A percentile compares a stretch with the other conserved stretches of the same genome.
These are phyloP conservation scores for Ajuga chamaepitys DNA, from an alignment of 257 asterid genomes.

Conservation along the genomic window DNA sequence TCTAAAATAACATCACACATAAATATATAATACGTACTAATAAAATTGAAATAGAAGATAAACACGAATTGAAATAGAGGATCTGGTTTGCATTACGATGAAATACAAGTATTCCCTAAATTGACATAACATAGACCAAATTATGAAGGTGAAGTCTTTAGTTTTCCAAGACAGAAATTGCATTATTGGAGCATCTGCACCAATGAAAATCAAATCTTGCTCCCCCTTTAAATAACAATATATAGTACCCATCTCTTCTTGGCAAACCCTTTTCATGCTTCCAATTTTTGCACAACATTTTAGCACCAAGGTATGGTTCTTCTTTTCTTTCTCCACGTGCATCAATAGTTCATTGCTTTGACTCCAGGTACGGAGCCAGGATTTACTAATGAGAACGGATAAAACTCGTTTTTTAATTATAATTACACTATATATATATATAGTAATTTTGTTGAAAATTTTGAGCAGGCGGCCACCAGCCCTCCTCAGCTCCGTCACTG, in stretches of 20 bases:
- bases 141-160: not conserved
- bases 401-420: no score
- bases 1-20: no score
- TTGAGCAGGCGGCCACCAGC: no score
- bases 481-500: no score
- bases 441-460: no score
- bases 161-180: conserved; percentile 6
- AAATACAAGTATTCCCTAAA: not conserved
- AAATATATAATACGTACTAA: no score
- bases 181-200: conserved; percentile 1
- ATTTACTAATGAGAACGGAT: no score
- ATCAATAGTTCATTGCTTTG: not conserved
- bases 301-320: conserved; percentile 4
- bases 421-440: no score
- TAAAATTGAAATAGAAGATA: no score
- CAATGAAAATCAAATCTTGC: conserved; percentile 4
- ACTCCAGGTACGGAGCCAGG: no score
- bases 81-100: not conserved
- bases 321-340: not conserved
- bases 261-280: not conserved
- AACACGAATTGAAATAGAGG: no score
- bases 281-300: not conserved
- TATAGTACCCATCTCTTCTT: not conserved
- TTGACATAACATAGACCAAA: not conserved
- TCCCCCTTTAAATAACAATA: not conserved